Base-by-base conservation (phyloP, 768 basidiomycete genomes). In the Infundibulicybe gibba region DNA sequence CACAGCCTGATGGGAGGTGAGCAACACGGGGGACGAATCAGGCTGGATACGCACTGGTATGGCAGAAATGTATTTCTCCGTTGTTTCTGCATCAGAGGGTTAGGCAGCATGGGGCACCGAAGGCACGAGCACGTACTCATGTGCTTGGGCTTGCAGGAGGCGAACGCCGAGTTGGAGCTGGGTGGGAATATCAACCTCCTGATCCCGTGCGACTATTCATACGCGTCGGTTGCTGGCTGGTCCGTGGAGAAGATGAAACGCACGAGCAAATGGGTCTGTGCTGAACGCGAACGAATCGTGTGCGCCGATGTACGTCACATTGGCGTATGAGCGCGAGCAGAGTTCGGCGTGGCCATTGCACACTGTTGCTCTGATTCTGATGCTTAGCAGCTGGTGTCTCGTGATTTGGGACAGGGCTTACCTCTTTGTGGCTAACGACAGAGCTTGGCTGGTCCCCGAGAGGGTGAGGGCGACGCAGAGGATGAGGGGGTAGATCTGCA, bases 311-410 rank as follows among this genome's bases (percentile, higher is more conserved):
- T 67, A 72, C 0, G 74, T 75, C 16, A 71, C 67, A 45, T 76
- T 77, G 33, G 70, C 76, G 57, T 85, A 88, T 30, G 63, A 62
- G 21, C 79, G 67, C 45, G 65, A 54, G 60, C 86, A 88, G 3
- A 87, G 65, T 52, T 84, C 81, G 0, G 81, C 67, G 40, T 75
- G 76, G 0, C 85, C 84, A 57, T 88, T 88, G 63, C 85, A 88
- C 6, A 77, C 68, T 0, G 66, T 70, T 5, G 74, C 69, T 47
- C 71, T 74, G 19, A 25, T 25, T 25, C 25, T 25, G 25, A 25
- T 8, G 8, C 25, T 25, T 25, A 25, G 25, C 3, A 8, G 8
- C 8, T 3, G 25, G 25, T 25, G 8, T 8, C 25, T 25, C 25
- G 25, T 25, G 25, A 8, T 25, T 4, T 8, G 25, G 25, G 25